Evolutionary conservation across 1,284 basidiomycete genomes (phyloP), one percentile per base, ranked within the genome.

Genomic region (Malassezia equina): DNA sequence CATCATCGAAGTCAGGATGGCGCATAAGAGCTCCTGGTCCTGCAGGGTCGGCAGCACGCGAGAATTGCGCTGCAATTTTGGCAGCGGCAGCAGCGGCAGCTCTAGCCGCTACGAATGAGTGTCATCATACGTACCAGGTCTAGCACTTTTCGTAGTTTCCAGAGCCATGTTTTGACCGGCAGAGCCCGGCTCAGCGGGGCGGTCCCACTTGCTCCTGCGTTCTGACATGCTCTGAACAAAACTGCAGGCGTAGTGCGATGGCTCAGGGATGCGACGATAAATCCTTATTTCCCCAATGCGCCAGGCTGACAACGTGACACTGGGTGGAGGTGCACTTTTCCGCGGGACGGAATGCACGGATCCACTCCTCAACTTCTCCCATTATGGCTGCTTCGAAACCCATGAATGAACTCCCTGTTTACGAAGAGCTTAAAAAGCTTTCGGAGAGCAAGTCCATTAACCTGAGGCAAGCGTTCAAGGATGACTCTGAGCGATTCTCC

Each of bases 351-450:
- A 11, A 23, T 19, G 34, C 34, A 21, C 33, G n/a, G 25, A 25
- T 24, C 15, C 9, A 36, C 29, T 8, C 12, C 17, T 17, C 13
- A 29, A 29, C n/a, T 33, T 15, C 15, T 6, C 15, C n/a, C 32
- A 15, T 4, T 33, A n/a, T 23, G 13, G 44, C 19, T 4, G 47
- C 45, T 25, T 9, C 28, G 4, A 29, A 28, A 9, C 15, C 2
- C 7, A 34, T 52, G 33, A 61, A 60, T 51, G 51, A 66, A 34
- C 69, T 73, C 45, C 56, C 69, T n/a, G 60, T 64, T 21, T 96
- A 91, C 90, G 82, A 88, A 78, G 85, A 90, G 77, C 87, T 98
- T 64, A 84, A 95, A 78, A 70, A 81, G 71, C 82, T 89, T 58
- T 86, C 94, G 78, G 82, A 93, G 74, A 79, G 82, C 63, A 76